Evolutionary conservation across 257 asterid genomes (phyloP), one percentile per base, ranked within the genome.

Genomic region (Parsonsia alboflavescens): DNA sequence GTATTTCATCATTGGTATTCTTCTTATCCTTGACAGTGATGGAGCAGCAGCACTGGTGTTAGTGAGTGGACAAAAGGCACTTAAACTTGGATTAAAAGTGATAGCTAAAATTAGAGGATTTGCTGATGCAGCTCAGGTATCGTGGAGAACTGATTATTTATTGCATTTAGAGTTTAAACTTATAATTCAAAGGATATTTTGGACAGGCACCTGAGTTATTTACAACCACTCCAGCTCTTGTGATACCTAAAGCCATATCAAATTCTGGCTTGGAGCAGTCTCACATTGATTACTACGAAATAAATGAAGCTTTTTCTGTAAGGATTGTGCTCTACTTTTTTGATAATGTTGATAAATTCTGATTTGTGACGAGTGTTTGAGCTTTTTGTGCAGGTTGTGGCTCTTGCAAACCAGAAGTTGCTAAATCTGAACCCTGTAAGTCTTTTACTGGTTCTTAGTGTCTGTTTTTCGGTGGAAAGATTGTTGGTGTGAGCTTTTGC

Each of bases 61-160:
- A 19, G 97, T 91, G 82, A 91, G 96, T 77, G 98, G 97, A 78
- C 85, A 84, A 76, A 86, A 78, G 84, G 97, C 92, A 33, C 78
- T 80, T 77, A 88, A 89, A 74, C 96, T 80, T 76, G 97, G 97
- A 76, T 78, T 93, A 77, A 77, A 84, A 42, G 92, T 93, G 71
- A 88, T 93, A 49, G 96, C 94, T 75, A 90, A 77, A 78, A 88
- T 93, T 80, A 84, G 89, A 82, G 98, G 97, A 78, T 90, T 72
- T 84, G 97, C 98, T 42, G 98, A 93, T 78, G 97, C 97, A 57
- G 98, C 98, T 77, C 97, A 90, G 97, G 98, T 93, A 76, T 39
- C 45, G 39, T 54, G 50, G 26, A 16, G 41, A 56, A 24, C 2
- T 1, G 6, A 26, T n/a, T 61, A 41, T 19, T 13, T 44, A 49